phyloP scores from a whole-genome alignment of 371 early-diverging fungal species.

The Rhizopus sp. region DNA sequence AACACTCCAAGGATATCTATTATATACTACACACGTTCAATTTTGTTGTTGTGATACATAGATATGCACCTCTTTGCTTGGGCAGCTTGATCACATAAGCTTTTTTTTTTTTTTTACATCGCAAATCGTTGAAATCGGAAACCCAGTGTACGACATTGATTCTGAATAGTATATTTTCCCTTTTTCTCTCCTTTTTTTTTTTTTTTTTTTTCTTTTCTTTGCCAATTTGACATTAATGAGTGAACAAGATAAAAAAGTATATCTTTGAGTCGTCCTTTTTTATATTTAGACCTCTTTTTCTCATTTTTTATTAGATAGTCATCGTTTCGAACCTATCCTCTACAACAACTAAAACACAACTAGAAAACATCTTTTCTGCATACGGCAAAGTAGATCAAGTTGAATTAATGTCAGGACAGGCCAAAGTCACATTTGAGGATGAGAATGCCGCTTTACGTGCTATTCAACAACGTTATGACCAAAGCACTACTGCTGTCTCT shows the following conservation, averaged over 20 bases:
- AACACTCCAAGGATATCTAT: neutral
- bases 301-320: slow-evolving; percentile 14
- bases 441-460: slow-evolving; percentile 40
- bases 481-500: neutral
- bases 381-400: slow-evolving; percentile 52
- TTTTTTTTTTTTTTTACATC: neutral
- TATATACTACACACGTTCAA: neutral
- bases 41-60: too few relatives aligned
- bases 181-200: too few relatives aligned
- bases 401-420: slow-evolving; percentile 51
- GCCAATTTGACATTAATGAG: too few relatives aligned
- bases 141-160: too few relatives aligned
- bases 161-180: too few relatives aligned
- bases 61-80: neutral
- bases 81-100: neutral
- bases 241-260: too few relatives aligned
- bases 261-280: too few relatives aligned
- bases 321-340: slow-evolving; percentile 37
- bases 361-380: slow-evolving; percentile 44
- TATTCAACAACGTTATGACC: neutral
- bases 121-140: too few relatives aligned
- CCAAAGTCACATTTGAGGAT: slow-evolving; percentile 41
- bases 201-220: too few relatives aligned
- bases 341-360: slow-evolving; percentile 39
- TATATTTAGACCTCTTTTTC: neutral